phyloP scores from a whole-genome alignment of 352 stramenopile genomes.

The Pythium rhizo-oryzae region DNA sequence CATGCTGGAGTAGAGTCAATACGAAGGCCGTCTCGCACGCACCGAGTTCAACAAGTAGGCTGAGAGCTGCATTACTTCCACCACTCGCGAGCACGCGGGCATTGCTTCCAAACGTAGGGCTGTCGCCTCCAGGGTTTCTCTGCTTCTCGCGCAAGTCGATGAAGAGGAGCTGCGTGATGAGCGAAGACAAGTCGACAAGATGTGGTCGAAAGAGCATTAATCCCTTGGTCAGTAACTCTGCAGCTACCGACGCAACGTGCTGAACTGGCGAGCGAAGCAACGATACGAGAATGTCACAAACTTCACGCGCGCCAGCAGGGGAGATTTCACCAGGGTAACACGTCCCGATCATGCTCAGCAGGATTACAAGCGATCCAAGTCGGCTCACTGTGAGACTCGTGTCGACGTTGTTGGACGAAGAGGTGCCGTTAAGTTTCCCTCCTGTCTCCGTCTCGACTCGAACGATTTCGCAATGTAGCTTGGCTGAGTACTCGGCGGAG shows the following conservation, averaged over 20 bases:
- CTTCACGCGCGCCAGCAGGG: slow-evolving; percentile 68
- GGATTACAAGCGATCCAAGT: slow-evolving; percentile 71
- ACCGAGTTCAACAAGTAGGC: slow-evolving; percentile 76
- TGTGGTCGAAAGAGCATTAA: slow-evolving; percentile 85
- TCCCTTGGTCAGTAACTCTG: slow-evolving; percentile 80
- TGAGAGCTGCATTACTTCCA: slow-evolving; percentile 73
- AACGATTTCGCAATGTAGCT: slow-evolving; percentile 80
- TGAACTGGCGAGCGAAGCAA: slow-evolving; percentile 57
- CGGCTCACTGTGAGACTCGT: slow-evolving; percentile 54
- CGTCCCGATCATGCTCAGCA: slow-evolving; percentile 87
- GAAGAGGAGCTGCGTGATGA: slow-evolving; percentile 73
- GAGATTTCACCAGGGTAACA: slow-evolving; percentile 86
- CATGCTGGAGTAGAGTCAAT: slow-evolving; percentile 70
- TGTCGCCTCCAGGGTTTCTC: slow-evolving; percentile 37
- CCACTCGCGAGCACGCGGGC: slow-evolving; percentile 48
- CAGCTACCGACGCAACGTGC: slow-evolving; percentile 66
- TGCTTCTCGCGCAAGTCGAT: slow-evolving; percentile 79
- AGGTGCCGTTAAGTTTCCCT: slow-evolving; percentile 37
- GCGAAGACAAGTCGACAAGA: slow-evolving; percentile 75
- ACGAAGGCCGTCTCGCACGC: slow-evolving; percentile 83
- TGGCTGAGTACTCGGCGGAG: slow-evolving; percentile 76
- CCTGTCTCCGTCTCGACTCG: slow-evolving; percentile 70
- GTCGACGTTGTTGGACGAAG: slow-evolving; percentile 22
- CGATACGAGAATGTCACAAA: slow-evolving; percentile 79
- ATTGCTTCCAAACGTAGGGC: slow-evolving; percentile 47